phyloP scores from a whole-genome alignment of 2,329 filamentous ascomycete species.

The Ophiognomonia clavigignenti-juglandacearum region DNA sequence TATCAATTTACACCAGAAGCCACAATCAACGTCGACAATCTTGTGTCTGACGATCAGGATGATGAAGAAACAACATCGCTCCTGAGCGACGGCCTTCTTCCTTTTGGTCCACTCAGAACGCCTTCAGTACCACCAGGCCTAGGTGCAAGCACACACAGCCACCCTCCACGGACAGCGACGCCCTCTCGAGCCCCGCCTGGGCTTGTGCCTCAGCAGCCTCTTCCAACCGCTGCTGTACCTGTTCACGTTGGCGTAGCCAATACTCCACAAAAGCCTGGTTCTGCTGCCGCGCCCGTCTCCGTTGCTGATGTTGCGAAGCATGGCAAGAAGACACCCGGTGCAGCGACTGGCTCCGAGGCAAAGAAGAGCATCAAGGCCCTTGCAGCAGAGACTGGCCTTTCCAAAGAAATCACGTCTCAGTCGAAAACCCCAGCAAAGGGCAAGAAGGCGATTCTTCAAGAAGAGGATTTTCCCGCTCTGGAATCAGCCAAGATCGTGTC shows the following conservation, averaged over 20 bases:
- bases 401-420: slow-evolving; percentile 40
- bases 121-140: slow-evolving; percentile 13
- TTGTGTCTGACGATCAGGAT: slow-evolving; percentile 57
- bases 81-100: background rate
- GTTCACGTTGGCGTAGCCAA: slow-evolving; percentile 22
- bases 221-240: slow-evolving; percentile 13
- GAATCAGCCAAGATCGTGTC: slow-evolving; percentile 37
- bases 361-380: slow-evolving; percentile 35
- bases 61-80: slow-evolving; percentile 7
- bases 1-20: slow-evolving; percentile 58
- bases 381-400: slow-evolving; percentile 40
- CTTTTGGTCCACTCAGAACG: slow-evolving; percentile 1
- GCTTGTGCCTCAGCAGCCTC: slow-evolving; percentile 11
- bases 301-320: slow-evolving; percentile 15
- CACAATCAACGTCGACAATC: slow-evolving; percentile 59
- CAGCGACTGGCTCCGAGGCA: slow-evolving; percentile 18
- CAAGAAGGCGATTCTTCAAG: slow-evolving; percentile 38
- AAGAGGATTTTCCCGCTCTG: slow-evolving; percentile 60
- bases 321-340: slow-evolving; percentile 19
- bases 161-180: slow-evolving; percentile 16
- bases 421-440: slow-evolving; percentile 25
- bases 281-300: slow-evolving; percentile 18
- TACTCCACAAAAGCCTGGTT: slow-evolving; percentile 27
- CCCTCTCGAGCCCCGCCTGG: slow-evolving; percentile 15
- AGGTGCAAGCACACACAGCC: slow-evolving; percentile 8